Evolutionary conservation across 2,329 filamentous ascomycete species (phyloP).

Genomic region (Xylaria sp.): DNA sequence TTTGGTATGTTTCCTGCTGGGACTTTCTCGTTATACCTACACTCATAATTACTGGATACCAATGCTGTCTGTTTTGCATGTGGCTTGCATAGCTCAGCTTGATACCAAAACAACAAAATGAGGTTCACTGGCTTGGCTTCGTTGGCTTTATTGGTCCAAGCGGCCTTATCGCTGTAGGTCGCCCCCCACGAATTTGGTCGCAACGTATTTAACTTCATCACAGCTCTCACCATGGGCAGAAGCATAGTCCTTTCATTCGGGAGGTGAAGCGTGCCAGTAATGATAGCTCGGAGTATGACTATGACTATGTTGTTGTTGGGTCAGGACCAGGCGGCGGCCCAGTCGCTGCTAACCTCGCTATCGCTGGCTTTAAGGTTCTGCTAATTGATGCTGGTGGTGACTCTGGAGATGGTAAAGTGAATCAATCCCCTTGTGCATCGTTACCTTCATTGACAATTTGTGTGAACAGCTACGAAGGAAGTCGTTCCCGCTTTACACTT

Average conservation of each 20-base stretch:
- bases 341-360: slow-evolving; percentile 61
- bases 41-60: slow-evolving; percentile 5
- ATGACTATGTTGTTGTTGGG: slow-evolving; percentile 58
- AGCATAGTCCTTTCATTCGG: slow-evolving; percentile 10
- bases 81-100: slow-evolving; percentile 9
- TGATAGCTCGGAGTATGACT: slow-evolving; percentile 31
- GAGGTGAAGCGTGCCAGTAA: slow-evolving; percentile 6
- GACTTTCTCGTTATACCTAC: not conserved
- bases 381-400: slow-evolving; percentile 67
- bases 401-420: slow-evolving; percentile 25
- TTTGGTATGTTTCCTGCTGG: not conserved
- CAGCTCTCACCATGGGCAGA: slow-evolving; percentile 20
- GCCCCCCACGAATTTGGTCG: not conserved
- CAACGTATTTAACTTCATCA: not conserved
- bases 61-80: not conserved
- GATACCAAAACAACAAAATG: slow-evolving; percentile 14
- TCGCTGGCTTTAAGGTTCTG: slow-evolving; percentile 62
- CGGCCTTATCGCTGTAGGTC: slow-evolving; percentile 14
- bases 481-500: slow-evolving; percentile 60
- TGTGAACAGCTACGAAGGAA: slow-evolving; percentile 53
- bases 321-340: slow-evolving; percentile 63
- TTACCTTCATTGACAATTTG: slow-evolving; percentile 46
- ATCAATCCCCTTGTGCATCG: no score
- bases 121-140: slow-evolving; percentile 15
- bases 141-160: slow-evolving; percentile 6